Base-by-base conservation (phyloP, 1,284 basidiomycete genomes). In the Phaffia rhodozyma region DNA sequence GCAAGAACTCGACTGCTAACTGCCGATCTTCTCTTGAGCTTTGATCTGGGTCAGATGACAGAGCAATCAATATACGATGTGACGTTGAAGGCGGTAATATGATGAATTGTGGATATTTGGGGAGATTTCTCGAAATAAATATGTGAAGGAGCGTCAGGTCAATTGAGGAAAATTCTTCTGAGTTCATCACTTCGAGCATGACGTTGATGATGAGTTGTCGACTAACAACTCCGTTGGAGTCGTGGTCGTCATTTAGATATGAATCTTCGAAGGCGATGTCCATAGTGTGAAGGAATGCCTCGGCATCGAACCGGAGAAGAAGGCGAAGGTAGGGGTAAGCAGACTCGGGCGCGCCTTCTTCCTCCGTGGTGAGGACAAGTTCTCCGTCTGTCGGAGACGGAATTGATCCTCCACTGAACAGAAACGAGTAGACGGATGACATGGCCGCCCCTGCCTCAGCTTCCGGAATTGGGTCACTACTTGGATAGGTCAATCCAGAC, bases 241-340 rank as follows among this genome's bases (percentile, higher is more conserved):
- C 79, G 0, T 81, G 77, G 58, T 86, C 81, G 62, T 90, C 88
- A 71, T 93, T 92, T 27, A 97, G 81, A 75, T 88, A 94, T 1
- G 86, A 77, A 70, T 97, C 91, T 74, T 99, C 96, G 69, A 97
- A 94, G 0, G 90, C 92, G 60, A 93, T 83, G 74, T 99, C 96
- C 68, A 98, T 79, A 0, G 88, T 85, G 72, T 98, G 91, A 16
- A 99, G 82, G 73, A 97, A 88, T 0, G 92, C 89, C 74, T 98
- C 96, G 4, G 94, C 83, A 73, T 98, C 93, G 71, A 96, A 94
- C 6, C 81, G 83, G 16, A 97, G 80, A 0, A 98, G 78, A 11
- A 91, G 80, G 11, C 87, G 84, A 23, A 89, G 82, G 71, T 97
- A 97, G 1, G 94, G 94, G 71, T 92, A 96, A 1, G 87, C 85